Evolutionary conservation across 108 stramenopile species (phyloP), one percentile per base, ranked within the genome.

Genomic region (Nannochloropsis oceanica): DNA sequence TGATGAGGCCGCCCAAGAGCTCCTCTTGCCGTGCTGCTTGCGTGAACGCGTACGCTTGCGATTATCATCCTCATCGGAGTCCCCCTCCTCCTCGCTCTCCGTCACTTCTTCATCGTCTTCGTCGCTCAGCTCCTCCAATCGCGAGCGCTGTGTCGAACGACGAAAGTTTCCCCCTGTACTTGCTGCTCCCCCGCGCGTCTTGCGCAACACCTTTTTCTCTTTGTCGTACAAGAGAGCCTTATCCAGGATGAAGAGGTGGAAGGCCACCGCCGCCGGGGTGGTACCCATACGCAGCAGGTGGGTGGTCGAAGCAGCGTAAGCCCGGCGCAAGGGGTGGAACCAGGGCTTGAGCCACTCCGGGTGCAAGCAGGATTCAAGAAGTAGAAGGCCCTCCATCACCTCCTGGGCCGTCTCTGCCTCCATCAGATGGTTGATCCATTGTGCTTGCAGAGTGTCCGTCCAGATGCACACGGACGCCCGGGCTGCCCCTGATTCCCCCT

Each of bases 361-460:
- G 83, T 87, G 83, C 26, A 87, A 83, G 27, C 87, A 87, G 25
- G 84, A 87, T 25, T 87, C 87, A 22, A 87, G 84, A 59, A 87
- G 84, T 43, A 87, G 12, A 14, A 87, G 44, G 11, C 83, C 87
- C 83, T 87, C 87, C 87, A 87, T 87, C 44, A 87, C 20, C 18
- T 87, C 87, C 83, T 87, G 82, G 46, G 34, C 34, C 8, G 59
- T 73, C 59, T 73, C 59, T 73, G 59, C 59, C 9, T 73, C 59
- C 59, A 73, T 73, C 59, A 73, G n/a, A 73, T 73, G 59, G 59
- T 73, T 73, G 18, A 73, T 73, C 59, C 59, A 73, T 10, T 73
- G 59, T 9, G 59, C 59, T 9, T 73, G 59, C 18, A 73, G 59
- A 7, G 59, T 10, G 8, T 73, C 59, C 59, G 59, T 73, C 59